Percentiles rank a stretch among this genome's conserved stretches.
Conservation (phyloP, 164 flowering plant genomes). For the Buxus sempervirens region DNA sequence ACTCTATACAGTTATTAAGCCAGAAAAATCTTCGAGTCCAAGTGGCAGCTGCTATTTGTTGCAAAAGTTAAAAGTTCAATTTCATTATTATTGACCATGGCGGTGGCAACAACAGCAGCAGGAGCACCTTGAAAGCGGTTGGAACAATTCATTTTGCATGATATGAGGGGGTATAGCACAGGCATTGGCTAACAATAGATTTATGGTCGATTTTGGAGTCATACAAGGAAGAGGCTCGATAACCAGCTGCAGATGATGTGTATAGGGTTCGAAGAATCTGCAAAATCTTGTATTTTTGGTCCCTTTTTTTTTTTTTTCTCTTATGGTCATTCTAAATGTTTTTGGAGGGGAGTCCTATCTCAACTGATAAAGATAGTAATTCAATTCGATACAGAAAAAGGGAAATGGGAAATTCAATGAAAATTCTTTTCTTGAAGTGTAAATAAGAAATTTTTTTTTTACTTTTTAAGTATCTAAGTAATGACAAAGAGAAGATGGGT, state of each 20-base stretch:
- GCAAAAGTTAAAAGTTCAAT: too few species aligned
- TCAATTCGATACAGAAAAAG: background rate
- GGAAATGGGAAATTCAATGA: background rate
- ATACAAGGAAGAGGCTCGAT: background rate
- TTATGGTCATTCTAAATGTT: too few species aligned
- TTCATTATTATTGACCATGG: too few species aligned
- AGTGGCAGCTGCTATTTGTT: too few species aligned
- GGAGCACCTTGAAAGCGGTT: background rate
- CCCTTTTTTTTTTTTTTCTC: too few species aligned
- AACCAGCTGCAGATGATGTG: conserved; percentile 10
- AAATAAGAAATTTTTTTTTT: background rate
- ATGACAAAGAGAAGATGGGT: too few species aligned
- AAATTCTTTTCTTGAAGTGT: background rate
- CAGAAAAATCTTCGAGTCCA: background rate
- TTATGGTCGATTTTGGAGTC: background rate
- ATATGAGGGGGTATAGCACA: background rate
- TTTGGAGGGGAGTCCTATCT: background rate
- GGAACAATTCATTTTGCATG: background rate
- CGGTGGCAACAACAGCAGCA: background rate
- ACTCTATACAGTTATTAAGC: background rate
- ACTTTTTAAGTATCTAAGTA: too few species aligned
- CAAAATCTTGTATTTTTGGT: too few species aligned
- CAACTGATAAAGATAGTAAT: too few species aligned
- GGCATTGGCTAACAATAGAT: background rate
- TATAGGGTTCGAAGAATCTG: conserved; percentile 8